Evolutionary conservation across 1,284 basidiomycete genomes (phyloP).

Genomic region (Coniophora puteana): DNA sequence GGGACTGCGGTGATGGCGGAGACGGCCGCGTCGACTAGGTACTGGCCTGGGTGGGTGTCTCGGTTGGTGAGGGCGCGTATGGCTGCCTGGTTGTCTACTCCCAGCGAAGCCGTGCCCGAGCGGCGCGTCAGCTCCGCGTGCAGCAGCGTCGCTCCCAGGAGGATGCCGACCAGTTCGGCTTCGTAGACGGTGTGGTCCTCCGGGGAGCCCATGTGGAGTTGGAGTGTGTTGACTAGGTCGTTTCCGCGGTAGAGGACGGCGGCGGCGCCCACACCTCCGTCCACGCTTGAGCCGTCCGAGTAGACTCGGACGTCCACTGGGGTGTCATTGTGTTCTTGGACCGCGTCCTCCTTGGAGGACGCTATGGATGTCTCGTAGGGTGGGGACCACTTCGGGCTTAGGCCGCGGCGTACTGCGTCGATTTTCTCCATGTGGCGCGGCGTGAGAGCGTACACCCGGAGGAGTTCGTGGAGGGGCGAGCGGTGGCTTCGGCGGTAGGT

Average conservation of each 20-base stretch:
- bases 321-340: not conserved
- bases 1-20: too few species aligned
- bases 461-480: slow-evolving; percentile 4
- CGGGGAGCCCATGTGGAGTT: not conserved
- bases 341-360: not conserved
- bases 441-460: not conserved
- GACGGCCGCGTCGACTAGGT: slow-evolving; percentile 6
- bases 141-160: not conserved
- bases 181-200: slow-evolving; percentile 7
- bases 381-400: not conserved
- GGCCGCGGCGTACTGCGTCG: not conserved
- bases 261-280: slow-evolving; percentile 1
- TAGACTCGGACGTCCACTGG: not conserved
- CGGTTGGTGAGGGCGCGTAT: slow-evolving; percentile 2
- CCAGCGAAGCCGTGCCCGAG: not conserved
- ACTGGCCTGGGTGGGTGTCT: slow-evolving; percentile 2
- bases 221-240: not conserved
- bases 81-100: slow-evolving; percentile 5
- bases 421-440: slow-evolving; percentile 7
- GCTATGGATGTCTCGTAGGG: not conserved
- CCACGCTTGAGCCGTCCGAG: not conserved
- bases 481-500: not conserved
- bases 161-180: slow-evolving; percentile 5
- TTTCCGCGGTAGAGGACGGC: not conserved
- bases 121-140: not conserved